phyloP scores from a whole-genome alignment of 2,329 filamentous ascomycete species.

The Exophiala viscosa region DNA sequence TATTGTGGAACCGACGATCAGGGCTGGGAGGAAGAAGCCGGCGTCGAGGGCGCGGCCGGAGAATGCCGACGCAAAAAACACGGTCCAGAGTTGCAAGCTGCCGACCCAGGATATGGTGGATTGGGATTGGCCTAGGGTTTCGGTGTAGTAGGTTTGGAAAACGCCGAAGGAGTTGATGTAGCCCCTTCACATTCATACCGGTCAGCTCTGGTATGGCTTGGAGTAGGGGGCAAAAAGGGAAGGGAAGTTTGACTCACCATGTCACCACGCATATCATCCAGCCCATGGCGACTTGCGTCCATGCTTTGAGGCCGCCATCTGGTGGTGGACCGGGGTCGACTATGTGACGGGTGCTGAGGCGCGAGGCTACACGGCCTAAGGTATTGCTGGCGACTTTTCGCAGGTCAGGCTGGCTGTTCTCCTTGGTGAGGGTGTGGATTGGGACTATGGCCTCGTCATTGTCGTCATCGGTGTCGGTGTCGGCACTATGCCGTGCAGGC shows the following conservation, averaged over 20 bases:
- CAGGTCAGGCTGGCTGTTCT: slow-evolving; percentile 11
- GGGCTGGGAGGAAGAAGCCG: slow-evolving; percentile 47
- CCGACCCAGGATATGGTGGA: slow-evolving; percentile 53
- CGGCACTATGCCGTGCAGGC: neutral
- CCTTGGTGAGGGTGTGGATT: slow-evolving; percentile 4
- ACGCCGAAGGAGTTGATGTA: slow-evolving; percentile 55
- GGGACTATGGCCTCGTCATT: neutral
- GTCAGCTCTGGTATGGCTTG: neutral
- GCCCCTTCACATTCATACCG: slow-evolving; percentile 25
- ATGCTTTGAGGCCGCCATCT: slow-evolving; percentile 47
- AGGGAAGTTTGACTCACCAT: slow-evolving; percentile 37
- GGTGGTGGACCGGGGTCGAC: slow-evolving; percentile 23
- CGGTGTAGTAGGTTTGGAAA: slow-evolving; percentile 53
- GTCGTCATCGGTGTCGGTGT: too few relatives aligned
- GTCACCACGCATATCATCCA: slow-evolving; percentile 57
- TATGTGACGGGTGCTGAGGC: slow-evolving; percentile 19
- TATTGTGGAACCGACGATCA: slow-evolving; percentile 43
- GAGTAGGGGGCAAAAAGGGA: neutral
- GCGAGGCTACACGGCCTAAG: slow-evolving; percentile 17
- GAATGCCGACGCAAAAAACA: slow-evolving; percentile 51
- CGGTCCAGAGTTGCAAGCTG: slow-evolving; percentile 48
- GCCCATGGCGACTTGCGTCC: slow-evolving; percentile 52
- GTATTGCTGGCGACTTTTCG: slow-evolving; percentile 17
- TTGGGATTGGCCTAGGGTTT: slow-evolving; percentile 39
- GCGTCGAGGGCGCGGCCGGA: slow-evolving; percentile 52